These are phyloP conservation scores for Hypoxylon fuscum DNA, from an alignment of 495 filamentous ascomycete species.

Conservation along the genomic window DNA sequence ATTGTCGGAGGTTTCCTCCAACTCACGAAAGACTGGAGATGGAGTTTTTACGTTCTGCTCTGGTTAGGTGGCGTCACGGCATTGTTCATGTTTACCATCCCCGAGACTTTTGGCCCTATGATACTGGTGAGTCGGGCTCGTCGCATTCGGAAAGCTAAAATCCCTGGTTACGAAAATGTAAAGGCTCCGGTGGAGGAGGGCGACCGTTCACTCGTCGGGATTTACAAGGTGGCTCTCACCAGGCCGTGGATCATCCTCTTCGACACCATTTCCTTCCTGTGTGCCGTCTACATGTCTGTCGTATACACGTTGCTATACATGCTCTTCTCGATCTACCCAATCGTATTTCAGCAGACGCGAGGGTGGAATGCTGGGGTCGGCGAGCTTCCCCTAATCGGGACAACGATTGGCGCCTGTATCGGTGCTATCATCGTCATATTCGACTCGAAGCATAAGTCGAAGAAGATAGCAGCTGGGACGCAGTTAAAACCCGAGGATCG, in stretches of 20 bases:
- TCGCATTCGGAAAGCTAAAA: slow-evolving; percentile 48
- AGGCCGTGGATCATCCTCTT: slow-evolving; percentile 54
- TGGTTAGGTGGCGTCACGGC: slow-evolving; percentile 52
- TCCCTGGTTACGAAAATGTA: slow-evolving; percentile 57
- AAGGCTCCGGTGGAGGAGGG: slow-evolving; percentile 54
- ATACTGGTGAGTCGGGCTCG: slow-evolving; percentile 70
- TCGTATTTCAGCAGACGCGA: slow-evolving; percentile 61
- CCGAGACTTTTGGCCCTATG: slow-evolving; percentile 73
- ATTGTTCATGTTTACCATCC: slow-evolving; percentile 60
- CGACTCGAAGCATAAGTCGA: slow-evolving; percentile 39
- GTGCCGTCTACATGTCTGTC: slow-evolving; percentile 61
- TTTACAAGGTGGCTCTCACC: slow-evolving; percentile 61
- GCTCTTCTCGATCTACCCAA: slow-evolving; percentile 61
- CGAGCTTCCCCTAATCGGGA: slow-evolving; percentile 59
- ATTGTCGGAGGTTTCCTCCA: slow-evolving; percentile 61
- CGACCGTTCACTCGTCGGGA: slow-evolving; percentile 50
- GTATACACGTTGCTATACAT: slow-evolving; percentile 65
- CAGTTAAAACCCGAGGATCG: slow-evolving; percentile 52
- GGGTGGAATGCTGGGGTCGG: slow-evolving; percentile 65
- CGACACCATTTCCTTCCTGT: slow-evolving; percentile 57
- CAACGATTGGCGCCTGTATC: slow-evolving; percentile 46
- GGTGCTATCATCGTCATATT: slow-evolving; percentile 53
- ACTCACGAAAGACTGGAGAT: slow-evolving; percentile 56
- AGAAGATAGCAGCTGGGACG: slow-evolving; percentile 39
- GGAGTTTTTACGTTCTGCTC: slow-evolving; percentile 59